Evolutionary conservation across 129 eudicot species (phyloP).

Genomic region (Deinandra increscens): DNA sequence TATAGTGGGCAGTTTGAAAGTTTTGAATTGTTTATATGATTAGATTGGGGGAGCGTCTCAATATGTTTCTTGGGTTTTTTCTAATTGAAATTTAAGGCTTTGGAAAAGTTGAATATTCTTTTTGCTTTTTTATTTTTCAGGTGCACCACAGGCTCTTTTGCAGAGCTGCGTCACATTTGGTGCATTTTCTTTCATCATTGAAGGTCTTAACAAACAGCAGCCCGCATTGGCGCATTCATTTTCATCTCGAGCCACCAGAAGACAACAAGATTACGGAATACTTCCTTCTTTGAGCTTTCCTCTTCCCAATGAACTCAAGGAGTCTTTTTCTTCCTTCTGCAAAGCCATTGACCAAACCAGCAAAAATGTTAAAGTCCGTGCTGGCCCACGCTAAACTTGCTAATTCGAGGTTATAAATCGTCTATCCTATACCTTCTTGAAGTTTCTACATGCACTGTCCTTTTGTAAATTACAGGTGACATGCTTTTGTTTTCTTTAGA

Average conservation of each 20-base stretch:
- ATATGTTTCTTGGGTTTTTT: background rate
- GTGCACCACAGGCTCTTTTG: slow-evolving; percentile 82
- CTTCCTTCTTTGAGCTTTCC: slow-evolving; percentile 76
- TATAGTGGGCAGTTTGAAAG: background rate
- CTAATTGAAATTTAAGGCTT: background rate
- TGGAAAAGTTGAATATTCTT: background rate
- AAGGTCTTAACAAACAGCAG: slow-evolving; percentile 83
- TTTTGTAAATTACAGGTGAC: slow-evolving; percentile 36
- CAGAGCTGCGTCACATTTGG: slow-evolving; percentile 90
- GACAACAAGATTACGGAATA: slow-evolving; percentile 23
- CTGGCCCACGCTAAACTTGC: slow-evolving; percentile 20
- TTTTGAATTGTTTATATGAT: background rate
- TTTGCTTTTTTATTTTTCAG: slow-evolving; percentile 29
- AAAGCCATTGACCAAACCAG: slow-evolving; percentile 46
- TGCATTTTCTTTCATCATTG: slow-evolving; percentile 76
- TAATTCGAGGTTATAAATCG: background rate
- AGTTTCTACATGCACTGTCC: slow-evolving; percentile 11
- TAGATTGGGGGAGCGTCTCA: background rate
- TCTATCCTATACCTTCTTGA: background rate
- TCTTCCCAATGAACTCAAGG: slow-evolving; percentile 73
- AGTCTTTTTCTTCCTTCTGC: slow-evolving; percentile 67
- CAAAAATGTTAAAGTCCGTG: slow-evolving; percentile 22
- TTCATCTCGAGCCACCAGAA: slow-evolving; percentile 23
- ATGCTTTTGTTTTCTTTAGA: slow-evolving; percentile 19
- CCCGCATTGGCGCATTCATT: slow-evolving; percentile 74